Base-by-base conservation (phyloP, 257 asterid genomes). In the Echium plantagineum region DNA sequence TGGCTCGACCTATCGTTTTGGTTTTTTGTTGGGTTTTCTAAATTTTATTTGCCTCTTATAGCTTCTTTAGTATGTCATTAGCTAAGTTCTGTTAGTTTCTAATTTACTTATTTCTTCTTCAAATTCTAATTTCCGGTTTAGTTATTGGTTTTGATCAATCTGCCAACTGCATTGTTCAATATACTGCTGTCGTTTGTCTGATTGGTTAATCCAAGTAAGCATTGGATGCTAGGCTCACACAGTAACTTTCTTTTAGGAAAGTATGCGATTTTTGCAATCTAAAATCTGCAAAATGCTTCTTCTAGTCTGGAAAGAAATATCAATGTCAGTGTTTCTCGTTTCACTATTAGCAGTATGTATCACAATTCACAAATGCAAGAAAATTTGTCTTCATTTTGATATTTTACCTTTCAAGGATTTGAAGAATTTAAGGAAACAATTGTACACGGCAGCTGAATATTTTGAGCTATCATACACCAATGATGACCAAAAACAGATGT, bases 381-480 rank as follows among this genome's bases (percentile, higher is more conserved):
- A 42, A 42, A 42, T 42, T 12, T 42, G 49, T 9, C 49, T 42
- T 42, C 17, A 42, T 42, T 42, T 10, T 42, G 49, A 38, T n/a
- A 19, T 56, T 24, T 16, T 0, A 15, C 76, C 57, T 35, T 35
- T 70, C 56, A 72, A 93, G 99, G 97, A 93, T 77, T 82, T 93
- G 85, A 89, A 77, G 87, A 86, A 89, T 75, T 85, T 93, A 64
- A 80, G 97, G 75, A 81, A 85, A 64, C 97, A 93, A 56, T 77
- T 93, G 58, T 93, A 93, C 79, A 77, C 97, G 3, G 99, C 99
- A 68, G 99, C 99, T 24, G 99, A 93, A 48, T 93, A 89, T 75
- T 93, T 93, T 58, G 97, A 93, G 85, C 60, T 83, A 62, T 78
- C 97, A 59, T 89, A 83, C 77, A 69, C 69, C 21, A 89, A 85